Evolutionary conservation across 805 yeast species (phyloP).

Genomic region (Sugiyamaella floridensis): DNA sequence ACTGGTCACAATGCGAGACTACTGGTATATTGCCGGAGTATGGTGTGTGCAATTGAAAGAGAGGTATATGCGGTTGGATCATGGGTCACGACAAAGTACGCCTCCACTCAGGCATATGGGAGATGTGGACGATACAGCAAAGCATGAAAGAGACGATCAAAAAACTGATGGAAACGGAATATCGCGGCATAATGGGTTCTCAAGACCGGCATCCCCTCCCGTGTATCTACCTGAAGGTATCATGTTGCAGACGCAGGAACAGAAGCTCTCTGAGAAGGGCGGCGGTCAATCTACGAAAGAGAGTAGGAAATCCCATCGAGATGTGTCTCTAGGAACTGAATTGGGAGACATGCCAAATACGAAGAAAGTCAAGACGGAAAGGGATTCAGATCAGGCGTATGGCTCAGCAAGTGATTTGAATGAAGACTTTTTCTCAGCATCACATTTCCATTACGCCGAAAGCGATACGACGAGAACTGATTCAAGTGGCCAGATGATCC

Average conservation of each 20-base stretch:
- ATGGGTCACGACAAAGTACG: not conserved
- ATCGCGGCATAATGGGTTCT: slow-evolving; percentile 1
- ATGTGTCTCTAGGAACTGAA: not conserved
- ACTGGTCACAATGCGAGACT: slow-evolving; percentile 27
- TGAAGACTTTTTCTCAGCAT: no score
- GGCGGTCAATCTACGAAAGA: not conserved
- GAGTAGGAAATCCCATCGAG: not conserved
- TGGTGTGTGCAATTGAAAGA: slow-evolving; percentile 32
- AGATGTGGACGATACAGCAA: slow-evolving; percentile 1
- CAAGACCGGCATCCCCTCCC: slow-evolving; percentile 14
- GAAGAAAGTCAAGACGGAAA: not conserved
- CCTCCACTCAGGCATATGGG: slow-evolving; percentile 4
- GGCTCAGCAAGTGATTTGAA: no score
- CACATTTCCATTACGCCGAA: no score
- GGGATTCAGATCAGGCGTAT: no score
- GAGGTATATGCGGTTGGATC: slow-evolving; percentile 18
- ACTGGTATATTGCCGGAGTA: slow-evolving; percentile 31
- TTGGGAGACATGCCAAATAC: not conserved
- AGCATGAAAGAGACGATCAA: not conserved
- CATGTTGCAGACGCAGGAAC: not conserved
- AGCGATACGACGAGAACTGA: not conserved
- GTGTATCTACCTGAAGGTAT: slow-evolving; percentile 14
- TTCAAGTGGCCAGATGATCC: not conserved
- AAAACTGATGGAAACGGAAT: not conserved
- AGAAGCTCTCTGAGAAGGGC: not conserved